Percentiles rank a stretch among this genome's conserved stretches.
Evolutionary conservation across 169 alveolate species (phyloP).

Genomic region (Plasmodium yoelii): DNA sequence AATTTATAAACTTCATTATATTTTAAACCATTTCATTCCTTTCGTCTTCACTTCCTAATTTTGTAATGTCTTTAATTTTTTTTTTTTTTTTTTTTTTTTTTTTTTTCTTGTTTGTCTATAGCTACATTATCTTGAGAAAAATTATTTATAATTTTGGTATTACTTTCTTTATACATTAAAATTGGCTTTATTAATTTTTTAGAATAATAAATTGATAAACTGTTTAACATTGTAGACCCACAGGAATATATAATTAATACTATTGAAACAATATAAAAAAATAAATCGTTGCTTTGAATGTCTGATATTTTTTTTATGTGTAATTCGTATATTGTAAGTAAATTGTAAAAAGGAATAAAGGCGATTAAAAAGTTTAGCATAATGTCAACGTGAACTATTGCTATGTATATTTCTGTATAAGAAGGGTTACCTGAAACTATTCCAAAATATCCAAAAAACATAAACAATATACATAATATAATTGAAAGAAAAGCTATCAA

Average conservation of each 20-base stretch:
- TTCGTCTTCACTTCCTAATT: too few species aligned
- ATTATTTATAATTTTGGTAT: not conserved
- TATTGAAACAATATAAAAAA: slow-evolving; percentile 23
- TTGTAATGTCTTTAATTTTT: too few species aligned
- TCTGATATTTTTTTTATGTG: not conserved
- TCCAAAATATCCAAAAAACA: slow-evolving; percentile 66
- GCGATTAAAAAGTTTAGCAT: slow-evolving; percentile 45
- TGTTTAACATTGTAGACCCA: slow-evolving; percentile 37
- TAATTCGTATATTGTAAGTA: slow-evolving; percentile 8
- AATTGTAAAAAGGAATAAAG: slow-evolving; percentile 2
- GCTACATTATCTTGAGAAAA: too few species aligned
- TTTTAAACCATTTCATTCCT: too few species aligned
- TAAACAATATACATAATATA: slow-evolving; percentile 13
- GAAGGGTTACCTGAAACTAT: slow-evolving; percentile 28
- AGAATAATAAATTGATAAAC: slow-evolving; percentile 25
- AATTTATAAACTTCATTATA: too few species aligned
- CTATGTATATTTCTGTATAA: slow-evolving; percentile 9
- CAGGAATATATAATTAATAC: slow-evolving; percentile 17
- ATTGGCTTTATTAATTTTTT: slow-evolving; percentile 12
- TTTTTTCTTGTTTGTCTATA: too few species aligned
- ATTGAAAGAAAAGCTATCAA: slow-evolving; percentile 4
- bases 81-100: too few species aligned
- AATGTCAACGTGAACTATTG: slow-evolving; percentile 17
- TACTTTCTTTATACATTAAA: slow-evolving; percentile 6
- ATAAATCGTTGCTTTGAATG: not conserved